phyloP scores from a whole-genome alignment of 2,329 filamentous ascomycete genomes.

The Diaporthe helianthi region DNA sequence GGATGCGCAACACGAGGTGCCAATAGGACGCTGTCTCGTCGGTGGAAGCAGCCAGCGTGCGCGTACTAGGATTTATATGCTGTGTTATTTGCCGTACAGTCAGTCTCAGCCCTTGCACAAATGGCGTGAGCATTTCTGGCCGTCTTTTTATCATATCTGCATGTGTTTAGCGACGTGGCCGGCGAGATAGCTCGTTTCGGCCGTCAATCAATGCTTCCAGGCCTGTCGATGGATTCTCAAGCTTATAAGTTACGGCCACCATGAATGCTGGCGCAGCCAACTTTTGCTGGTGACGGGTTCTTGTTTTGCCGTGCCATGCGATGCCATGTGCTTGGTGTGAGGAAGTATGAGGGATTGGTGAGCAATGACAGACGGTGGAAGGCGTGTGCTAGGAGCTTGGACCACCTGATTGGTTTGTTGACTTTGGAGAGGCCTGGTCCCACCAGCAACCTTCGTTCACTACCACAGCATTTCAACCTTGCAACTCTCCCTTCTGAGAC shows the following conservation, averaged over 20 bases:
- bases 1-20: conserved; percentile 5
- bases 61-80: background rate
- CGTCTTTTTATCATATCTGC: background rate
- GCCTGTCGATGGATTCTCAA: background rate
- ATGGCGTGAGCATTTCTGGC: background rate
- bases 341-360: background rate
- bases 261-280: background rate
- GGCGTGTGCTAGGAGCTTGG: conserved; percentile 12
- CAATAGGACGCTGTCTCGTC: conserved; percentile 1
- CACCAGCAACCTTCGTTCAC: conserved; percentile 31
- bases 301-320: conserved; percentile 1
- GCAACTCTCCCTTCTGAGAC: conserved; percentile 4
- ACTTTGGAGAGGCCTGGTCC: conserved; percentile 5
- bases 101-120: conserved; percentile 13
- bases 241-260: background rate
- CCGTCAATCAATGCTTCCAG: background rate
- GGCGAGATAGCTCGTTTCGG: background rate
- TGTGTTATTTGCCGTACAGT: background rate
- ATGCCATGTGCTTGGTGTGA: background rate
- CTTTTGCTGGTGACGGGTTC: background rate
- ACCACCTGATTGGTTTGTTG: conserved; percentile 29
- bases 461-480: background rate
- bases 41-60: background rate
- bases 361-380: background rate
- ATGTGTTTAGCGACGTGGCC: background rate